Evolutionary conservation across 2,329 filamentous ascomycete species (phyloP).

Genomic region (Verticillium nubilum): DNA sequence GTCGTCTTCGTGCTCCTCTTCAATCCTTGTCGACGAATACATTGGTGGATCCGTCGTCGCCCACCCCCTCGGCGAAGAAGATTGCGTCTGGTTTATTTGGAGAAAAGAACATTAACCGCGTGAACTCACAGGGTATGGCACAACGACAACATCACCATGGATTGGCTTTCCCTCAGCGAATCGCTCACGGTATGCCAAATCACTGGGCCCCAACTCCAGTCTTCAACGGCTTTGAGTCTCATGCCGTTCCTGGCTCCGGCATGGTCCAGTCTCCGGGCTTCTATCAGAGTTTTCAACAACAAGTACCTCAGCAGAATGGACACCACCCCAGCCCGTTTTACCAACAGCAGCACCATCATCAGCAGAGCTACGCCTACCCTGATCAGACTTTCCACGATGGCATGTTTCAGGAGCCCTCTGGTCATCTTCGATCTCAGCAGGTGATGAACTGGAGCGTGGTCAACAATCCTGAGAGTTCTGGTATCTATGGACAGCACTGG

Average conservation of each 20-base stretch:
- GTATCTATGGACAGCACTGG: neutral
- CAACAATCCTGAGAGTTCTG: neutral
- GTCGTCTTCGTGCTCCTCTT: slow-evolving; percentile 25
- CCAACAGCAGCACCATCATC: neutral
- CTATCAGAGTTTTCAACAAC: neutral
- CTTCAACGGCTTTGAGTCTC: slow-evolving; percentile 1
- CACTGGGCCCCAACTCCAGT: neutral
- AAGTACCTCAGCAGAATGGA: neutral
- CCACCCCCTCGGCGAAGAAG: slow-evolving; percentile 20
- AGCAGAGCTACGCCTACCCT: neutral
- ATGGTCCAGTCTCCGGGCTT: neutral
- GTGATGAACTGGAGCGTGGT: neutral
- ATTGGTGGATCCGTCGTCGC: slow-evolving; percentile 29
- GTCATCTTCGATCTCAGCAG: neutral
- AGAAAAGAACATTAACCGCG: slow-evolving; percentile 25
- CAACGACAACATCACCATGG: neutral
- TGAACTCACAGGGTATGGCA: slow-evolving; percentile 14
- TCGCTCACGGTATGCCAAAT: neutral
- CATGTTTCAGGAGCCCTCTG: neutral
- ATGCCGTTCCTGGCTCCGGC: neutral
- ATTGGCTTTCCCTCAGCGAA: neutral
- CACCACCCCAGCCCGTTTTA: neutral
- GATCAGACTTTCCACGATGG: neutral
- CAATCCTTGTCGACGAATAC: slow-evolving; percentile 28
- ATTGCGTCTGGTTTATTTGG: slow-evolving; percentile 13